These are phyloP conservation scores for Ceratocystis cacaofunesta DNA, from an alignment of 2,329 filamentous ascomycete genomes.

Conservation along the genomic window DNA sequence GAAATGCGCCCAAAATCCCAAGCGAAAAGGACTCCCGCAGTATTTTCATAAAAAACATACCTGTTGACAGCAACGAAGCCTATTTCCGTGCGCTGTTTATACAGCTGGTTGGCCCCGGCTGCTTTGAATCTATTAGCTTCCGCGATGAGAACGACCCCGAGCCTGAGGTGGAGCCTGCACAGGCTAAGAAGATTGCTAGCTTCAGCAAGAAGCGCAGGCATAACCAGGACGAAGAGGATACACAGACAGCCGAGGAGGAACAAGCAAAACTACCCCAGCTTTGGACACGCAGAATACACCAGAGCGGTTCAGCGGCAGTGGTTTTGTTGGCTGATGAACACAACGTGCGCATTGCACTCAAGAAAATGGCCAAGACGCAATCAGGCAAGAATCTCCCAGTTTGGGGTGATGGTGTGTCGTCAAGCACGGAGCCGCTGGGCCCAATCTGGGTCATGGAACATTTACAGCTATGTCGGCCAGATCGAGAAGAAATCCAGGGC, in stretches of 20 bases:
- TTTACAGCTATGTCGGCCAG: constrained; percentile 55
- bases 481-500: constrained; percentile 47
- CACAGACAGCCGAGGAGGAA: constrained; percentile 43
- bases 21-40: constrained; percentile 60
- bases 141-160: constrained; percentile 40
- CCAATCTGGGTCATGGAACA: constrained; percentile 47
- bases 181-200: constrained; percentile 27
- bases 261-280: constrained; percentile 49
- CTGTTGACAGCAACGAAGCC: constrained; percentile 63
- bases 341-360: constrained; percentile 62
- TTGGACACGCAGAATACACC: constrained; percentile 57
- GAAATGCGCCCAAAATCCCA: constrained; percentile 65
- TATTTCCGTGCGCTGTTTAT: constrained; percentile 66
- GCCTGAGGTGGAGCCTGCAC: constrained; percentile 25
- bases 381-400: constrained; percentile 43
- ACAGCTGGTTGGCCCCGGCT: constrained; percentile 57
- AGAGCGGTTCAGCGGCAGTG: constrained; percentile 64
- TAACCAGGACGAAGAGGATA: constrained; percentile 33
- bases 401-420: constrained; percentile 53
- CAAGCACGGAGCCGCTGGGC: constrained; percentile 36
- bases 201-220: constrained; percentile 38
- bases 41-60: constrained; percentile 82
- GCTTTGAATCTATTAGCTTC: constrained; percentile 66
- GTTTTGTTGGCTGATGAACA: constrained; percentile 71
- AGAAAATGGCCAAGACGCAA: constrained; percentile 49